Evolutionary conservation across 1,139 yeast species (phyloP), one percentile per base, ranked within the genome.

Genomic region (Lodderomyces theae): DNA sequence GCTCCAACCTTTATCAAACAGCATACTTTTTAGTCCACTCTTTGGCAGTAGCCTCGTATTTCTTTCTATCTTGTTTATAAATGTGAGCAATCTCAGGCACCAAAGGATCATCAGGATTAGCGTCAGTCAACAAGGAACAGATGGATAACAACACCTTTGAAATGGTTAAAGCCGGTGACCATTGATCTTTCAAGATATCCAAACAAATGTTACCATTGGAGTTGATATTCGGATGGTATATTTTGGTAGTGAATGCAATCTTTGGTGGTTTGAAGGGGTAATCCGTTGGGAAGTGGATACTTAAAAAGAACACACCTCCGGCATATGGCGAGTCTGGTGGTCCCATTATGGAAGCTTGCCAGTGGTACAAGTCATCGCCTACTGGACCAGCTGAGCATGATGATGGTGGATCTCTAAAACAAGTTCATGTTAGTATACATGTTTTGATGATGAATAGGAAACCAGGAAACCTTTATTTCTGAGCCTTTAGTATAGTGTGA

Each of bases 1-100:
- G 8, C 31, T 7, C 40, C n/a, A n/a, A n/a, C n/a, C n/a, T n/a
- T n/a, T n/a, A n/a, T 17, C 15, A 92, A 61, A 90, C 94, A 53
- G 98, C 98, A 66, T 87, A 92, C 72, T 92, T 92, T 74, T 92
- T 86, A 40, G 98, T 92, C 97, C 98, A 92, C 72, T 92, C 99
- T 62, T 86, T 84, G 43, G 99, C 99, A 47, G 96, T 90, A 52
- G 96, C 88, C 70, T 92, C 97, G 65, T 90, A 92, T 68, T 90
- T 87, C 45, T 89, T 75, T 64, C 95, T 80, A 71, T 92, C 97
- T 53, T 89, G 88, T 75, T 90, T 90, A 75, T 92, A 94, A 52
- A 89, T 81, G 63, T 92, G 95, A 46, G 98, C 98, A 57, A 92
- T 92, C 69, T 92, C 98, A 21, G 97, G 97, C 37, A 92, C 99